Conservation (phyloP, 2,329 filamentous ascomycete genomes). For the Alternaria arbusti region DNA sequence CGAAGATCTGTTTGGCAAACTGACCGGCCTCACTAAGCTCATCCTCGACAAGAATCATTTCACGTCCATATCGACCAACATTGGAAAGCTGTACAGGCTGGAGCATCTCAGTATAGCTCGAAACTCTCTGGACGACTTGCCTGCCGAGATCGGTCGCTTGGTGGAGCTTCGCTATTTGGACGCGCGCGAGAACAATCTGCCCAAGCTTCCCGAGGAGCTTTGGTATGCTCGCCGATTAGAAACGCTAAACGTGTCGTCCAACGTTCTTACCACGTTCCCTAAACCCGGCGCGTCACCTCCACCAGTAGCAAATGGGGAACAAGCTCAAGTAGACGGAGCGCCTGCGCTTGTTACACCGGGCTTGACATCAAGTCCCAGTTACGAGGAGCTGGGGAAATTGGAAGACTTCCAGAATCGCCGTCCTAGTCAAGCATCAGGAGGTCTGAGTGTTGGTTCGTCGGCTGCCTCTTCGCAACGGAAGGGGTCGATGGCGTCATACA, state of each 20-base stretch:
- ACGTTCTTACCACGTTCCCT: slow-evolving; percentile 88
- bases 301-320: slow-evolving; percentile 37
- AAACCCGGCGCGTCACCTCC: slow-evolving; percentile 79
- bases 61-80: slow-evolving; percentile 82
- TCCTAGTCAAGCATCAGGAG: slow-evolving; percentile 83
- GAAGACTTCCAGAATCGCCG: slow-evolving; percentile 71
- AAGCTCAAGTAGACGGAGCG: slow-evolving; percentile 48
- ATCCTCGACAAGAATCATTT: slow-evolving; percentile 96
- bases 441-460: slow-evolving; percentile 73
- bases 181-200: slow-evolving; percentile 91
- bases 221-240: slow-evolving; percentile 94
- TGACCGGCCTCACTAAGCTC: slow-evolving; percentile 85
- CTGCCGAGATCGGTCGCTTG: slow-evolving; percentile 85
- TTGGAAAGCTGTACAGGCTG: slow-evolving; percentile 80
- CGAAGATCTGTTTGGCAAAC: slow-evolving; percentile 85
- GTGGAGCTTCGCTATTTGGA: slow-evolving; percentile 85
- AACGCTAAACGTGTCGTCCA: slow-evolving; percentile 93
- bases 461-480: slow-evolving; percentile 72
- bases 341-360: slow-evolving; percentile 55
- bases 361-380: slow-evolving; percentile 65
- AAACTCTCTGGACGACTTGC: slow-evolving; percentile 84
- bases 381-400: slow-evolving; percentile 75
- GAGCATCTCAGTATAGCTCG: slow-evolving; percentile 94
- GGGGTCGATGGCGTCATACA: slow-evolving; percentile 82
- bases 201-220: slow-evolving; percentile 86